Evolutionary conservation across 2,329 filamentous ascomycete species (phyloP).

Genomic region (Diaporthe velutina): DNA sequence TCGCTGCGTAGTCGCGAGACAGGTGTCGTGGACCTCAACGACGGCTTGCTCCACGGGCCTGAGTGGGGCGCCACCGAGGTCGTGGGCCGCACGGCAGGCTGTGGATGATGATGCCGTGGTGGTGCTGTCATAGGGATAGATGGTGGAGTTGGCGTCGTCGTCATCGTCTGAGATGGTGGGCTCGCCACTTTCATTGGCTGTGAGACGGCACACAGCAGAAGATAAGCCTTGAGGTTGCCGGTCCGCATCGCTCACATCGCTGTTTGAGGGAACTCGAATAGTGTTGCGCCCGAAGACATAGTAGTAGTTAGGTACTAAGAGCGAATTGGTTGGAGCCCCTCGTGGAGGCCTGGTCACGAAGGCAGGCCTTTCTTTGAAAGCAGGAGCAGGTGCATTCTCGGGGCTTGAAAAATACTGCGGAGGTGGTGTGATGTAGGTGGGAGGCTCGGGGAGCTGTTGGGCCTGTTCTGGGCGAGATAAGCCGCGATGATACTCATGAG

Average conservation of each 20-base stretch:
- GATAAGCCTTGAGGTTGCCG: background rate
- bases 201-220: too few relatives aligned
- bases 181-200: background rate
- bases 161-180: background rate
- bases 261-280: background rate
- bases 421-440: background rate
- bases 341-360: background rate
- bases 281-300: background rate
- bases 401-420: background rate
- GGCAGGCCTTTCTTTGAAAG: background rate
- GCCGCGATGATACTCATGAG: background rate
- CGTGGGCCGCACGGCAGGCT: background rate
- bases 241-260: background rate
- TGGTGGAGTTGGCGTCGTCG: background rate
- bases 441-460: conserved; percentile 1
- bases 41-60: conserved; percentile 18
- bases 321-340: background rate
- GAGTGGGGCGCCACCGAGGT: background rate
- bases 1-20: conserved; percentile 43
- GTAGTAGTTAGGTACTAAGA: background rate
- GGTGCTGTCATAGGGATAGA: conserved; percentile 30
- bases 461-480: background rate
- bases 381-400: background rate
- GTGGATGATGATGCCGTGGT: background rate
- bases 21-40: conserved; percentile 42